phyloP scores from a whole-genome alignment of 805 yeast species.

The Ogataea methanolica region DNA sequence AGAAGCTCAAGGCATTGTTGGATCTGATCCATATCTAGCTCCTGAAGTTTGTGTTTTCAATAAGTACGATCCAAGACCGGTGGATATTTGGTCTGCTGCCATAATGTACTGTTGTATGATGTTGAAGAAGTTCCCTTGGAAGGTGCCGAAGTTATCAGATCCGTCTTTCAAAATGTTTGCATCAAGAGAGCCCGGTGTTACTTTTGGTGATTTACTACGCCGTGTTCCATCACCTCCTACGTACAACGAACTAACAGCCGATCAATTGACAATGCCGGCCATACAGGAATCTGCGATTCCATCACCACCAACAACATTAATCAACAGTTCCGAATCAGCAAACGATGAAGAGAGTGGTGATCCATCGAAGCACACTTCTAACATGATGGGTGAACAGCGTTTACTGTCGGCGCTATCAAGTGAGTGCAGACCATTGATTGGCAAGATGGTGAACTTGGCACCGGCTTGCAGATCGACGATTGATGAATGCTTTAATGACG shows the following conservation, averaged over 20 bases:
- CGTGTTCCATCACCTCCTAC: constrained; percentile 46
- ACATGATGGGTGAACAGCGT: constrained; percentile 67
- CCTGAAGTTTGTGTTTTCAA: constrained; percentile 86
- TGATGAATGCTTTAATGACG: constrained; percentile 71
- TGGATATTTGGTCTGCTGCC: constrained; percentile 91
- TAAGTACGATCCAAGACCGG: constrained; percentile 87
- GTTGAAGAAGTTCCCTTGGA: constrained; percentile 91
- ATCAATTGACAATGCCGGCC: not conserved
- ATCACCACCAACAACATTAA: constrained; percentile 18
- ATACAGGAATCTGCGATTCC: constrained; percentile 9
- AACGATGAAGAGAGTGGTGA: constrained; percentile 9
- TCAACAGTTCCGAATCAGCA: constrained; percentile 11
- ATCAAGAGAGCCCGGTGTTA: constrained; percentile 62
- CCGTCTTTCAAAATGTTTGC: constrained; percentile 80
- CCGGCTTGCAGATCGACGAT: constrained; percentile 83
- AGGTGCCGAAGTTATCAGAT: constrained; percentile 78
- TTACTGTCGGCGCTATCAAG: constrained; percentile 65
- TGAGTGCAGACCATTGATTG: constrained; percentile 61
- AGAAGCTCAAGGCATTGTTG: constrained; percentile 81
- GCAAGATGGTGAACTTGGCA: constrained; percentile 76
- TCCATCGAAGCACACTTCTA: constrained; percentile 48
- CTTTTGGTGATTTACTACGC: constrained; percentile 59
- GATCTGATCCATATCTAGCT: constrained; percentile 85
- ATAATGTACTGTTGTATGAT: constrained; percentile 91
- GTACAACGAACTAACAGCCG: constrained; percentile 21